A percentile compares a stretch with the other conserved stretches of the same genome.
Conservation (phyloP, 495 filamentous ascomycete species). For the Penicillium flavigenum region DNA sequence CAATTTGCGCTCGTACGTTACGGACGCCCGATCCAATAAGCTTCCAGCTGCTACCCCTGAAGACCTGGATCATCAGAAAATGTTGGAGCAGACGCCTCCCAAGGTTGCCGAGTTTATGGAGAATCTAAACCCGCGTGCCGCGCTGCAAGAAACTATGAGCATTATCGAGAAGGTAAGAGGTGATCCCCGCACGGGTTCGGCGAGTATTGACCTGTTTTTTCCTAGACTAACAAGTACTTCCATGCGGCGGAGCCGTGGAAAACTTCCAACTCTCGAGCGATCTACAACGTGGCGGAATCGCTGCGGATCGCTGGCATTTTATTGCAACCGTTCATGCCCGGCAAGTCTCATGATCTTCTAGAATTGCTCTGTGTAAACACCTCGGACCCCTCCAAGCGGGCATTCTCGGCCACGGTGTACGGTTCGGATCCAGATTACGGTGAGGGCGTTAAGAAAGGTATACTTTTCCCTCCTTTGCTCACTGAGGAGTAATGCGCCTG, state of each 20-base stretch:
- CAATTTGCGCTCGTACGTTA: slow-evolving; percentile 57
- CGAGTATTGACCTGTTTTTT: slow-evolving; percentile 14
- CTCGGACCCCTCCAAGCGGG: slow-evolving; percentile 42
- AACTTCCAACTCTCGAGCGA: slow-evolving; percentile 44
- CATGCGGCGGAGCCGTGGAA: slow-evolving; percentile 59
- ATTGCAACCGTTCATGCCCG: slow-evolving; percentile 87
- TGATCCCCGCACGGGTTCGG: slow-evolving; percentile 15
- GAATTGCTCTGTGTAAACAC: slow-evolving; percentile 72
- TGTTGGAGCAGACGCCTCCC: slow-evolving; percentile 36
- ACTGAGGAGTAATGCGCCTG: slow-evolving; percentile 42
- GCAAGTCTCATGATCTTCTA: slow-evolving; percentile 70
- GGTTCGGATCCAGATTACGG: slow-evolving; percentile 72
- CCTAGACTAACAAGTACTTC: slow-evolving; percentile 71
- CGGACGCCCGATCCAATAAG: slow-evolving; percentile 36
- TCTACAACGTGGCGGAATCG: slow-evolving; percentile 75
- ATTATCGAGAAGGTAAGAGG: slow-evolving; percentile 52
- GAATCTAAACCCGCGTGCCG: slow-evolving; percentile 59
- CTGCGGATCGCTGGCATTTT: slow-evolving; percentile 79
- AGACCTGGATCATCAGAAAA: slow-evolving; percentile 35
- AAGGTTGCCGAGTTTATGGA: slow-evolving; percentile 59
- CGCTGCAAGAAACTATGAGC: slow-evolving; percentile 66
- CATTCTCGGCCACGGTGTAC: slow-evolving; percentile 55
- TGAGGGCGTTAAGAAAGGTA: slow-evolving; percentile 44
- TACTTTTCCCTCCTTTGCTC: slow-evolving; percentile 57
- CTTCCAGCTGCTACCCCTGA: slow-evolving; percentile 28